Base-by-base conservation (phyloP, 2,329 filamentous ascomycete species). In the Hymenoscyphus occultus region DNA sequence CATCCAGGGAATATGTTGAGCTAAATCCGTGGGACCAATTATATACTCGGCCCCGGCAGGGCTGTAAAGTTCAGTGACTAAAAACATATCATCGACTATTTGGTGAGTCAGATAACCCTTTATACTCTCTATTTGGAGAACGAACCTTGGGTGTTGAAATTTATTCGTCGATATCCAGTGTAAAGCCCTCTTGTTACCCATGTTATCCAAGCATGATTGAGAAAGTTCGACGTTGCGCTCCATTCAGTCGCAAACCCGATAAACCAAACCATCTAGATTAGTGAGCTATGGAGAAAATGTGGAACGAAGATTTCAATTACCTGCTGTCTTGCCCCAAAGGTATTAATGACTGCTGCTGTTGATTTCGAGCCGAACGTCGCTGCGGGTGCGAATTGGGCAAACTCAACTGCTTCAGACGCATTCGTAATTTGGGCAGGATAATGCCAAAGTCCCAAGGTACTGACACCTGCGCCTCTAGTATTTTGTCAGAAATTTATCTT, bases 201-300 rank as follows among this genome's bases (percentile, higher is more conserved):
- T 69, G 82, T 82, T 66, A 88, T 87, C 80, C 83, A 87, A 12
- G 85, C 79, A 74, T 88, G 86, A 74, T 87, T 85, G 59, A 87
- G 74, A 71, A 81, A 85, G 74, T 81, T 86, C 70, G 83, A 85
- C 2, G 84, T 81, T 14, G 80, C 69, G 65, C 73, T 76, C 79
- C 78, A 80, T 60, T 77, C 76, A 28, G 76, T 76, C 12, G 77
- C 77, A 61, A 84, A 86, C 16, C 78, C 76, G 62, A 83, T 81
- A 76, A 87, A 87, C 77, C 83, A 87, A 2, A 81, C 85, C 83
- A 88, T 86, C 75, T 72, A 32, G n/a, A 35, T 12, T 9, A 3
- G 19, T 56, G 31, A 45, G 48, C 32, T 13, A 5, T 48, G 9
- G n/a, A 10, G 1, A 7, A 58, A 19, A 10, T 6, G 5, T 19